A percentile compares a stretch with the other conserved stretches of the same genome.
These are phyloP conservation scores for Globisporangium cylindrosporum DNA, from an alignment of 352 stramenopile species.

Conservation along the genomic window DNA sequence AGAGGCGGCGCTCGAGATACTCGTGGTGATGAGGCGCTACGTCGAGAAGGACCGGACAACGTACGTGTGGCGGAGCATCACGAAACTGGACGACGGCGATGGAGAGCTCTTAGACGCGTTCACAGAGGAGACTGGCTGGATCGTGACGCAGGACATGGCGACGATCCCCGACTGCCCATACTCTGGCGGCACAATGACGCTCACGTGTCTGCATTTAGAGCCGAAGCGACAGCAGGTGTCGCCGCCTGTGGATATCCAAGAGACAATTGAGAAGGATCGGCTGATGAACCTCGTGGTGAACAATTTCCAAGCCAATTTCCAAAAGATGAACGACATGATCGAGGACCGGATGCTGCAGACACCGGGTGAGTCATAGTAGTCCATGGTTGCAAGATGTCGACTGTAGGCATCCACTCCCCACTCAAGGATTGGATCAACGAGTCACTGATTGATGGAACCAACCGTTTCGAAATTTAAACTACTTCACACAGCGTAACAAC, in stretches of 20 bases:
- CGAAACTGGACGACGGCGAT: not conserved
- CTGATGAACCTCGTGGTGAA: not conserved
- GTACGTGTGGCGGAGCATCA: not conserved
- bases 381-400: too few relatives aligned
- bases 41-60: conserved; percentile 6
- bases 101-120: conserved; percentile 1
- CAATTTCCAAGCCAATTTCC: not conserved
- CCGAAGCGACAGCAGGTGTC: not conserved
- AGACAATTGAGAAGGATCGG: not conserved
- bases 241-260: not conserved
- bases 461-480: too few relatives aligned
- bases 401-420: too few relatives aligned
- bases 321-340: conserved; percentile 6
- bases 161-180: not conserved
- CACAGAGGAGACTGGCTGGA: conserved; percentile 9
- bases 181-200: not conserved
- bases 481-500: too few relatives aligned
- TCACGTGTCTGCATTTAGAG: conserved; percentile 6
- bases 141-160: conserved; percentile 1
- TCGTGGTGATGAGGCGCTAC: not conserved
- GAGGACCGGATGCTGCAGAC: not conserved
- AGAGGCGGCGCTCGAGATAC: not conserved
- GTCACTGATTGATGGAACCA: too few relatives aligned
- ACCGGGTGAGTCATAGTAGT: not conserved
- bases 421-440: too few relatives aligned